These are phyloP conservation scores for Curvularia hawaiiensis DNA, from an alignment of 2,329 filamentous ascomycete species.

Conservation along the genomic window DNA sequence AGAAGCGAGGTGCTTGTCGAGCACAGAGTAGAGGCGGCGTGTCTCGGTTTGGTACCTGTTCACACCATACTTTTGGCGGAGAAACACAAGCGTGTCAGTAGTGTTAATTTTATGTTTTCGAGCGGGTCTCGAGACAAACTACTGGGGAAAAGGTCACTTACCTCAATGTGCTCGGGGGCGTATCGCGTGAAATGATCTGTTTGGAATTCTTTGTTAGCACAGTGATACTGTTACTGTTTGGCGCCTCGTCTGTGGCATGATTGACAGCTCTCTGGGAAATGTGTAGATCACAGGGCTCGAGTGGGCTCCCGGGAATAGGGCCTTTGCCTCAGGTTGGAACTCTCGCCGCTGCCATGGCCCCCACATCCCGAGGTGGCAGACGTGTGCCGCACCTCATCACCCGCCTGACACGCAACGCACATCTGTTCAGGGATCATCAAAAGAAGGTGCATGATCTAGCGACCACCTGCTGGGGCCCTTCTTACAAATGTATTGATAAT, in stretches of 20 bases:
- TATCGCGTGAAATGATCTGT: constrained; percentile 81
- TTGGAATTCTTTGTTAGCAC: not conserved
- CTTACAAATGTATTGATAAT: constrained; percentile 1
- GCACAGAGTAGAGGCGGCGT: constrained; percentile 76
- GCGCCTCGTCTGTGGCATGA: not conserved
- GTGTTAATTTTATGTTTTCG: not conserved
- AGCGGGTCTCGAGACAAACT: not conserved
- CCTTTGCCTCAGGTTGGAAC: not conserved
- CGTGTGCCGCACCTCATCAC: not conserved
- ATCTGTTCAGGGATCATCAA: not conserved
- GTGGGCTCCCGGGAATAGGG: not conserved
- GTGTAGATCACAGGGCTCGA: not conserved
- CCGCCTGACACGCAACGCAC: not conserved
- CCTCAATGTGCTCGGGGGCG: constrained; percentile 76
- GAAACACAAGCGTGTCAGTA: not conserved
- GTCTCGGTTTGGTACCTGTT: constrained; percentile 84
- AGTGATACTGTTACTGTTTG: not conserved
- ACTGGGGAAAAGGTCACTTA: not conserved
- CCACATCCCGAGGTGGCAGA: not conserved
- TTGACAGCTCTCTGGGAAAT: not conserved
- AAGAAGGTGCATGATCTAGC: not conserved
- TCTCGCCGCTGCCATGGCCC: not conserved
- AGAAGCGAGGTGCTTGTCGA: constrained; percentile 70
- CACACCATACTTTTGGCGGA: constrained; percentile 66
- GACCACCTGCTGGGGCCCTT: not conserved